Evolutionary conservation across 768 basidiomycete genomes (phyloP), one percentile per base, ranked within the genome.

Genomic region (Tricholoma bakamatsutake): DNA sequence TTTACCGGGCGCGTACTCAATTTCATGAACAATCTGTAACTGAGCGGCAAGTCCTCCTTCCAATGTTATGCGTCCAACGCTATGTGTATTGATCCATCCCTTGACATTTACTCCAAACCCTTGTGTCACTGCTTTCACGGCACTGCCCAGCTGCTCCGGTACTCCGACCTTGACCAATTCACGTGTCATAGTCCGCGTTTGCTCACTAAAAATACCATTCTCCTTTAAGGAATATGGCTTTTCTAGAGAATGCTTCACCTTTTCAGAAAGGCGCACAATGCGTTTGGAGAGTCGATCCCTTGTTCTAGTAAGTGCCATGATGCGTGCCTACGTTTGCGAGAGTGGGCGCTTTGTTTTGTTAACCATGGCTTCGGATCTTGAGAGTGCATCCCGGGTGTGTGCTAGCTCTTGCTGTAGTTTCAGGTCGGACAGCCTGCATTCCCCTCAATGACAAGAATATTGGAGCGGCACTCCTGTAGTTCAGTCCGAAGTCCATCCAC

Each of bases 21-120:
- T 52, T 40, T 53, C 30, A 15, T 40, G 50, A 27, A 24, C 66
- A 33, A 67, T 18, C 49, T 67, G 64, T 13, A 66, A 37, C 47
- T 66, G 49, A 12, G 61, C 51, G 0, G 62, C 57, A 5, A 61
- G 49, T 0, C 59, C 60, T 17, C 58, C 64, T 49, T 65, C 66
- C 3, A 57, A 30, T 11, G 53, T 47, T 3, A 50, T 35, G n/a
- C 34, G 21, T 12, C 43, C 31, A n/a, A 57, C 45, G n/a, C 50
- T 57, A 4, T 40, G 17, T 17, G 31, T n/a, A 57, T n/a, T n/a
- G n/a, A n/a, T n/a, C n/a, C n/a, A n/a, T n/a, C n/a, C n/a, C n/a
- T n/a, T n/a, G n/a, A n/a, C 18, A 11, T 33, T 13, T 33, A 39
- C 18, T 33, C 33, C 33, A 33, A 33, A 12, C 46, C 52, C 37